A percentile compares a stretch with the other conserved stretches of the same genome.
phyloP scores from a whole-genome alignment of 305 asterid species.

The Petunia hybrid region DNA sequence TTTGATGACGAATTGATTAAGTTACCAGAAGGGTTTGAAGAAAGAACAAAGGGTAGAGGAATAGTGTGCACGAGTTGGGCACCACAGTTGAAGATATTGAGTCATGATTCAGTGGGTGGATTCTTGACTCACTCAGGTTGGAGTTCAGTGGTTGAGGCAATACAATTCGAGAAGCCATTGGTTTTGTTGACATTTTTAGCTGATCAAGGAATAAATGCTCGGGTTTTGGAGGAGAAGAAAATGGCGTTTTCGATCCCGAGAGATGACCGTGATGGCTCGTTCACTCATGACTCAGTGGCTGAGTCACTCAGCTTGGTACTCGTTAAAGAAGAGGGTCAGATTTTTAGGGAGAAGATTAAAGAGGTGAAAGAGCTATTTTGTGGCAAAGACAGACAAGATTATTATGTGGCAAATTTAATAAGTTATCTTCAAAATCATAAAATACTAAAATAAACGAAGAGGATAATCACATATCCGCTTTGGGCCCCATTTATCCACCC shows the following conservation, averaged over 20 bases:
- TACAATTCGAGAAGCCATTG: conserved; percentile 29
- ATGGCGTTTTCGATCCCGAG: conserved; percentile 36
- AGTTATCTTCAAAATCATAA: not conserved
- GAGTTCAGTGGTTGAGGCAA: conserved; percentile 50
- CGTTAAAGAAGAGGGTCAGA: conserved; percentile 31
- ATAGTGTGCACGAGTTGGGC: conserved; percentile 52
- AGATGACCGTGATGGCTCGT: conserved; percentile 38
- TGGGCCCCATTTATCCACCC: too few relatives aligned
- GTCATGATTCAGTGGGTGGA: conserved; percentile 52
- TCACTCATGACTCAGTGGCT: conserved; percentile 34
- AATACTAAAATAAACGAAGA: not conserved
- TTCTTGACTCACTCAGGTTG: conserved; percentile 58
- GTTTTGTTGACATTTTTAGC: conserved; percentile 36
- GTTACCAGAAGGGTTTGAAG: conserved; percentile 43
- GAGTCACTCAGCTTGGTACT: conserved; percentile 37
- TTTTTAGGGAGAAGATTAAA: conserved; percentile 32
- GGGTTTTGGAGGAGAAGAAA: conserved; percentile 39
- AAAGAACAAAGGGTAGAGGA: conserved; percentile 43
- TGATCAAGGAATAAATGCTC: conserved; percentile 42
- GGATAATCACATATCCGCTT: not conserved
- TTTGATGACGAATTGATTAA: conserved; percentile 24
- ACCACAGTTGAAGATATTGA: conserved; percentile 48
- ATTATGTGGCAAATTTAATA: conserved; percentile 33
- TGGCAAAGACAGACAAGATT: conserved; percentile 23
- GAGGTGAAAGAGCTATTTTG: conserved; percentile 34